Base-by-base conservation (phyloP, 257 asterid genomes). In the Scutellaria baicalensis region DNA sequence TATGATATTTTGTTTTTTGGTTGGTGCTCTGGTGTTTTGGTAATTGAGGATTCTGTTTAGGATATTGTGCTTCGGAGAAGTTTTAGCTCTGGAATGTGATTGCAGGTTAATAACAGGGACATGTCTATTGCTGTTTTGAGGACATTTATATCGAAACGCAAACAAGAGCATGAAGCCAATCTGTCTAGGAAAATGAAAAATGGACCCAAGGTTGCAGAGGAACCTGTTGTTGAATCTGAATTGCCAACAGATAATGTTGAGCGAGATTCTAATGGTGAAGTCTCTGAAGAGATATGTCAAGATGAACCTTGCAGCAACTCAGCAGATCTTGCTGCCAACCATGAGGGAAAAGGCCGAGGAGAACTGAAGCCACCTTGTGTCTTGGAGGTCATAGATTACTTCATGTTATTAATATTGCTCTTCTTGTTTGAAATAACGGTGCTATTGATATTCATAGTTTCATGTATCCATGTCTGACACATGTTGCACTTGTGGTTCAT, bases 81-180 rank as follows among this genome's bases (percentile, higher is more conserved):
- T 31, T 36, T 78, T 76, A 71, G 43, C 49, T 43, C 76, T 40
- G 71, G 65, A 56, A 62, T 79, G 18, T 66, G 66, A 27, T 70
- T 56, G 33, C 89, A 94, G 99, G 97, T 94, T 68, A 89, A 94
- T 58, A 91, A 94, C 78, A 85, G 97, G 76, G 99, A 94, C 75
- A 85, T 94, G 91, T 94, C 99, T 16, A 83, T 94, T 76, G 97
- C 99, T 21, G 97, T 94, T 78, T 71, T 91, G 88, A 87, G 99
- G 84, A 74, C 89, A 48, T 91, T 89, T 83, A 73, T 94, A 65
- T 72, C 85, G 8, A 86, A 86, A 64, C 88, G 87, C 39, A 71
- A 83, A 64, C 81, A 81, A 78, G 97, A 94, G 80, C 96, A 91
- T 51, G 90, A 91, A 33, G 75, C 81, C 8, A 44, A 69, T 81